These are phyloP conservation scores for Macrophomina tecta DNA, from an alignment of 2,329 filamentous ascomycete species.

Conservation along the genomic window DNA sequence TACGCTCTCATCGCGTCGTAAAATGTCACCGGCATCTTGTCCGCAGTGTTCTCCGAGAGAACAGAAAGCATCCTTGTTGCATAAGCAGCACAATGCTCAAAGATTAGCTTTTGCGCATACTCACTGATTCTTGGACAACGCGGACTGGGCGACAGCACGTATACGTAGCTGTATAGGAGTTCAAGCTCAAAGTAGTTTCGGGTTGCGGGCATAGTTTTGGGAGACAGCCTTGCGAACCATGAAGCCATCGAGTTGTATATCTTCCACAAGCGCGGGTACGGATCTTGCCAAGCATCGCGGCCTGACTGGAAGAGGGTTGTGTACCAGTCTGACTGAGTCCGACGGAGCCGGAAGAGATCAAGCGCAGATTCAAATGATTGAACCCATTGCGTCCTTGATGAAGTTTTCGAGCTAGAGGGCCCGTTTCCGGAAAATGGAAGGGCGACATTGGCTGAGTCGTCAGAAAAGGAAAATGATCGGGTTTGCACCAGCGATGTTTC, in stretches of 20 bases:
- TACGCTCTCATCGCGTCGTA: constrained; percentile 86
- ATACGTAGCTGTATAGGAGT: constrained; percentile 86
- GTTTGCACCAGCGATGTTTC: constrained; percentile 88
- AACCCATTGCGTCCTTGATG: constrained; percentile 59
- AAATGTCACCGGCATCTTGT: constrained; percentile 76
- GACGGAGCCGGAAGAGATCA: constrained; percentile 81
- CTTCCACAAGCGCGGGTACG: constrained; percentile 75
- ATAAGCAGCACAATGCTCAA: constrained; percentile 86
- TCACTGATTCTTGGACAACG: constrained; percentile 74
- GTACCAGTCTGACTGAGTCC: constrained; percentile 87
- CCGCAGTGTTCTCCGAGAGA: constrained; percentile 60
- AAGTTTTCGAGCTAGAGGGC: constrained; percentile 46
- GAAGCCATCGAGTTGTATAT: constrained; percentile 77
- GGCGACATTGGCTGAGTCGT: constrained; percentile 83
- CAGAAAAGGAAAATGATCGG: constrained; percentile 89
- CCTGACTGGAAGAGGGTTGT: constrained; percentile 85
- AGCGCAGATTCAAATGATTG: constrained; percentile 72
- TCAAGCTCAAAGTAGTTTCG: constrained; percentile 85
- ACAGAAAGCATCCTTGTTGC: constrained; percentile 75
- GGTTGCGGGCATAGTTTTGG: constrained; percentile 67
- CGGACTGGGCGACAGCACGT: constrained; percentile 82
- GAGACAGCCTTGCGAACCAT: constrained; percentile 81
- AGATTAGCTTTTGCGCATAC: constrained; percentile 80
- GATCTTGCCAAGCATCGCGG: constrained; percentile 69
- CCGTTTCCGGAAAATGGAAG: constrained; percentile 63